These are phyloP conservation scores for Pelargonium myrrhifolium DNA, from an alignment of 441 rosid genomes.

Conservation along the genomic window DNA sequence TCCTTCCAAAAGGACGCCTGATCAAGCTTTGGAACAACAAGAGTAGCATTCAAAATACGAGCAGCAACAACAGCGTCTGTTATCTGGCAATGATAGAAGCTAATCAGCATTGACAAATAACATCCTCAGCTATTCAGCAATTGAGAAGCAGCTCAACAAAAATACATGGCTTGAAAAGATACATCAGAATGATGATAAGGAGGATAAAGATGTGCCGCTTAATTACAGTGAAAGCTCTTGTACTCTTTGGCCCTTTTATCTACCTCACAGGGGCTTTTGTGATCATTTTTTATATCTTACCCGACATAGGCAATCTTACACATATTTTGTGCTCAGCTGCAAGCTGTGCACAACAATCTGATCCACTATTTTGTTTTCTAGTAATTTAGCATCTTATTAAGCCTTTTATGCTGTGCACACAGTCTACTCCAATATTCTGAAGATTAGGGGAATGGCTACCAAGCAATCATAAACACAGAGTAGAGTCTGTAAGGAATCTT, in stretches of 20 bases:
- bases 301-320: not conserved
- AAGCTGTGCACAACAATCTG: not conserved
- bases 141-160: conserved; percentile 2
- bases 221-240: not conserved
- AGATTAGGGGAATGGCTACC: not conserved
- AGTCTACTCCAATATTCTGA: not conserved
- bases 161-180: not conserved
- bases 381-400: not conserved
- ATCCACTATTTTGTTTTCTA: not conserved
- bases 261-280: not conserved
- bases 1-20: conserved; percentile 97
- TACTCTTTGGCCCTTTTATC: not conserved
- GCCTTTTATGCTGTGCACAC: not conserved
- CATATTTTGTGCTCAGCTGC: not conserved
- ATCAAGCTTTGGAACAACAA: conserved; percentile 90
- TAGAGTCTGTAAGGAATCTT: not conserved
- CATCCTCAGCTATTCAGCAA: not conserved
- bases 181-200: not conserved
- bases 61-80: conserved; percentile 98
- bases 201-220: not conserved
- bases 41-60: conserved; percentile 85
- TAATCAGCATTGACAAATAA: conserved; percentile 20
- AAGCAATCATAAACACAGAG: not conserved
- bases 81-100: conserved; percentile 43
- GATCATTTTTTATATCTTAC: no score